phyloP scores from a whole-genome alignment of 1,284 basidiomycete species.

The Ceratobasidium theobromae region DNA sequence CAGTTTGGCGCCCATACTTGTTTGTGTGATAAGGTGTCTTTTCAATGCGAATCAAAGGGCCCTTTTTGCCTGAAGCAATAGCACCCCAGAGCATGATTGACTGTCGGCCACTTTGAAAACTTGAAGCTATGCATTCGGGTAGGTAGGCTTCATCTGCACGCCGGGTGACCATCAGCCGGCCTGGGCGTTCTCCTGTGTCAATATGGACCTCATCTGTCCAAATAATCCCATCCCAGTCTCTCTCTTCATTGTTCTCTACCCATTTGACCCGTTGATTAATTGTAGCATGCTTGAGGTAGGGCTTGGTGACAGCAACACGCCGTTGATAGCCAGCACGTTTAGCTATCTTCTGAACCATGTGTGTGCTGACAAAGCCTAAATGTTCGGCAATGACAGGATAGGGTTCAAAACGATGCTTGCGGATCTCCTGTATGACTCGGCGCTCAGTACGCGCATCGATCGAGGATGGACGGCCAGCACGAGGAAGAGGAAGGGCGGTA shows the following conservation, averaged over 20 bases:
- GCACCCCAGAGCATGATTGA: background rate
- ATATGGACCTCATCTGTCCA: slow-evolving; percentile 5
- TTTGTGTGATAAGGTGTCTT: background rate
- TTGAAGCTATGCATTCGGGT: background rate
- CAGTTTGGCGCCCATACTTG: background rate
- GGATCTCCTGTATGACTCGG: background rate
- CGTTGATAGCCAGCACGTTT: background rate
- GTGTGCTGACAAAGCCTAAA: background rate
- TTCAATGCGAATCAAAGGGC: background rate
- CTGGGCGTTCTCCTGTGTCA: background rate
- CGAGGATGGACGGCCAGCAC: background rate
- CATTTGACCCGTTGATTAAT: background rate
- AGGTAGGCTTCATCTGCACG: background rate
- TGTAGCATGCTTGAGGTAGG: background rate
- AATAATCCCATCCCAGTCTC: background rate
- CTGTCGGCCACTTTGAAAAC: background rate
- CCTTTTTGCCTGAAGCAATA: background rate
- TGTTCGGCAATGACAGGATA: background rate
- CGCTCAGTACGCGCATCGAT: background rate
- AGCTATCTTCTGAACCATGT: background rate
- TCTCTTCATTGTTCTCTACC: background rate
- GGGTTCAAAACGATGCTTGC: background rate
- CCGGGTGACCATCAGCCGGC: slow-evolving; percentile 2
- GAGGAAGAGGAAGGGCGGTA: background rate
- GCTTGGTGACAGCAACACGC: background rate